Evolutionary conservation across 805 yeast species (phyloP), one percentile per base, ranked within the genome.

Genomic region (Candida broadrunensis): DNA sequence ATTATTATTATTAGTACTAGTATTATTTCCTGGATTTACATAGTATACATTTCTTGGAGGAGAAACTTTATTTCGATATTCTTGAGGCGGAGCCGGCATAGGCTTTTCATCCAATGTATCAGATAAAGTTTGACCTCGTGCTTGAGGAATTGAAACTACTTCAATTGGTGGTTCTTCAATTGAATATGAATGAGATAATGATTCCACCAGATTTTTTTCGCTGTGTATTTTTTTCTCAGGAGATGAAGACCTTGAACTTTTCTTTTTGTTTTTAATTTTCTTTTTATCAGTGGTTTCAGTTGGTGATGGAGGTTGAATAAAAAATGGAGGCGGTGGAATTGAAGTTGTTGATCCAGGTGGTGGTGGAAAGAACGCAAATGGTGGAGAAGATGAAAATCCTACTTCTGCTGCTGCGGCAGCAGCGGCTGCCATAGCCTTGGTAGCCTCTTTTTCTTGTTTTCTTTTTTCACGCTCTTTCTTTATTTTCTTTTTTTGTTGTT

Each of bases 401-500:
- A 42, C 47, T 6, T 44, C 47, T 33, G 41, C 32, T 2, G 47
- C 47, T 9, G 47, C 47, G 4, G 47, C 47, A n/a, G 41, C 21
- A 30, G 41, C 45, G 3, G 47, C 47, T 18, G 41, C 32, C 32
- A 29, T 29, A 14, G 32, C 32, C 13, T 15, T 29, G 12, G 32
- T 18, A 5, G 17, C 18, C 13, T 29, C 32, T 15, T 29, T 29
- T 15, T 29, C 32, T 29, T 29, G 17, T 11, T 11, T n/a, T 29
- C 14, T 29, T 13, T 29, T n/a, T 6, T 29, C 18, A 5, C 18
- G 5, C 12, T 41, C 44, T 32, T 26, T 35, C 27, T 38, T 40
- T 32, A 42, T 45, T 35, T 40, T 32, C 25, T 41, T 39, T 36
- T 46, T 35, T 34, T 43, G 35, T 33, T 36, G 27, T 31, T 37